Percentiles rank a stretch among this genome's conserved stretches.
phyloP scores from a whole-genome alignment of 805 yeast genomes.

The Spathaspora passalidarum region DNA sequence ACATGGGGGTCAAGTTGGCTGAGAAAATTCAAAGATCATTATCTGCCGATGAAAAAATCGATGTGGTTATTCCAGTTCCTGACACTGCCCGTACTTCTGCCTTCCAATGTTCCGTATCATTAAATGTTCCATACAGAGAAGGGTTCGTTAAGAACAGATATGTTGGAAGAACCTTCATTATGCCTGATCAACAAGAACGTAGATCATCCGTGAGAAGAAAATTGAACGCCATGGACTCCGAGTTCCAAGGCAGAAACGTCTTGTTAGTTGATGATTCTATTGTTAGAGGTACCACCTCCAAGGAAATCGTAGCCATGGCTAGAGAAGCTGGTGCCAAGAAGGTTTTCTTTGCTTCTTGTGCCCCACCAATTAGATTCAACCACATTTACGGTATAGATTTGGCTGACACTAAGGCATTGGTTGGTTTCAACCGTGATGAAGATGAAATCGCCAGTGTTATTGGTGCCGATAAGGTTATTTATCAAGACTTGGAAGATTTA shows the following conservation, averaged over 20 bases:
- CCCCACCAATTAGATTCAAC: slow-evolving; percentile 95
- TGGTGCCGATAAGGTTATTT: slow-evolving; percentile 90
- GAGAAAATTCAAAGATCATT: slow-evolving; percentile 51
- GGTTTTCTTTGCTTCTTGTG: slow-evolving; percentile 96
- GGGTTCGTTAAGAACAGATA: slow-evolving; percentile 96
- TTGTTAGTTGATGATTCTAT: slow-evolving; percentile 94
- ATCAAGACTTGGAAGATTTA: slow-evolving; percentile 82
- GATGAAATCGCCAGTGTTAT: slow-evolving; percentile 72
- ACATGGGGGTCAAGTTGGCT: slow-evolving; percentile 92
- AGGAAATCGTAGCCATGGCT: slow-evolving; percentile 97
- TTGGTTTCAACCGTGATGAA: slow-evolving; percentile 77
- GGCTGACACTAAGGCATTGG: slow-evolving; percentile 91
- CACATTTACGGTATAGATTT: slow-evolving; percentile 97
- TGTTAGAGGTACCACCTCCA: slow-evolving; percentile 96
- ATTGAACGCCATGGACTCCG: slow-evolving; percentile 93
- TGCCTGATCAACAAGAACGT: slow-evolving; percentile 97
- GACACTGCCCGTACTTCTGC: slow-evolving; percentile 98
- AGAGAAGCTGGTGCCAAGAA: slow-evolving; percentile 94
- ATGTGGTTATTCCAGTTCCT: slow-evolving; percentile 96
- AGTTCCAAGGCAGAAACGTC: slow-evolving; percentile 81
- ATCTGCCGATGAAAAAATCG: slow-evolving; percentile 56
- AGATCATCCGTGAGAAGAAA: slow-evolving; percentile 91
- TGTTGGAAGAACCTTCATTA: slow-evolving; percentile 95
- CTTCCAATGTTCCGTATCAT: slow-evolving; percentile 79
- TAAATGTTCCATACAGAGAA: slow-evolving; percentile 85